Evolutionary conservation across 495 filamentous ascomycete species (phyloP).

Genomic region (Monascus purpureus): DNA sequence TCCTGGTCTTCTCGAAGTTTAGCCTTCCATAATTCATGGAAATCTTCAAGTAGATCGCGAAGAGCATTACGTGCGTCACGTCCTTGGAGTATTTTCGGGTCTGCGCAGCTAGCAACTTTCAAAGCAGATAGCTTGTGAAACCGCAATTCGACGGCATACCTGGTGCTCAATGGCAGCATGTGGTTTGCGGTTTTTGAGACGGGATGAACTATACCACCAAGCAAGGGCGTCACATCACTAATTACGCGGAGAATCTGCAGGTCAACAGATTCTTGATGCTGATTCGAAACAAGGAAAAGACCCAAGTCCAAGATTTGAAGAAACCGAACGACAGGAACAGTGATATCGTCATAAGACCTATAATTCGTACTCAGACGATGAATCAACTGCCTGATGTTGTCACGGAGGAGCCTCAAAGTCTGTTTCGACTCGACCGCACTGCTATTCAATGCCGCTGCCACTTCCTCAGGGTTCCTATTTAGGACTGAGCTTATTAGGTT

Average conservation of each 20-base stretch:
- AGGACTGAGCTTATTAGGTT: slow-evolving; percentile 58
- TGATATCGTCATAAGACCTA: slow-evolving; percentile 71
- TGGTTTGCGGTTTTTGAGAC: slow-evolving; percentile 6
- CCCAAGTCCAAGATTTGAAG: slow-evolving; percentile 69
- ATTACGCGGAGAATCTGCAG: slow-evolving; percentile 22
- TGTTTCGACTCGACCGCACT: slow-evolving; percentile 11
- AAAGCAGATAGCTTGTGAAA: slow-evolving; percentile 30
- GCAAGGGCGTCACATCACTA: slow-evolving; percentile 45
- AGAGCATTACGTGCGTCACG: slow-evolving; percentile 16
- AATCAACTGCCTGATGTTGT: slow-evolving; percentile 58
- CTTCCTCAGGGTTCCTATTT: slow-evolving; percentile 35
- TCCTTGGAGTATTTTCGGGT: slow-evolving; percentile 17
- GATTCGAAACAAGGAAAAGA: slow-evolving; percentile 40
- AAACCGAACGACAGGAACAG: slow-evolving; percentile 63
- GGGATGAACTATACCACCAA: slow-evolving; percentile 34
- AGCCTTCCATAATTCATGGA: slow-evolving; percentile 67
- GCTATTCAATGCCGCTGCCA: slow-evolving; percentile 10
- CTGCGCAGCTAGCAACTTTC: slow-evolving; percentile 19
- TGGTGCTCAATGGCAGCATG: slow-evolving; percentile 11
- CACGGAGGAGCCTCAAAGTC: slow-evolving; percentile 42
- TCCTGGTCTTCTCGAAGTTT: slow-evolving; percentile 60
- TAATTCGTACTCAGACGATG: slow-evolving; percentile 50
- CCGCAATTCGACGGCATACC: slow-evolving; percentile 30
- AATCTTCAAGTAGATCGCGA: slow-evolving; percentile 42
- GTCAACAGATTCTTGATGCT: slow-evolving; percentile 9